Evolutionary conservation across 345 rosid species (phyloP).

Genomic region (Arabidopsis thaliana): TAIR10.1 NC_003070.9:6148001-6148500

Average conservation of each 20-base stretch:
- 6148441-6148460: not conserved
- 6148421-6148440: not conserved
- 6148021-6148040: slow-evolving; percentile 11
- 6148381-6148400: slow-evolving; percentile 1
- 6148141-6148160: slow-evolving; percentile 77
- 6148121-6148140: slow-evolving; percentile 71
- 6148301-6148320: slow-evolving; percentile 72
- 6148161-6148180: slow-evolving; percentile 76
- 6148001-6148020: slow-evolving; percentile 12
- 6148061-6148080: slow-evolving; percentile 83
- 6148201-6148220: slow-evolving; percentile 26
- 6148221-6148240: slow-evolving; percentile 24
- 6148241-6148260: slow-evolving; percentile 5
- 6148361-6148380: slow-evolving; percentile 52
- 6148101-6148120: slow-evolving; percentile 82
- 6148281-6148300: slow-evolving; percentile 12
- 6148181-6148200: slow-evolving; percentile 94
- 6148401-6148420: slow-evolving; percentile 5
- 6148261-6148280: not conserved
- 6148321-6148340: slow-evolving; percentile 91
- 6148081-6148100: slow-evolving; percentile 88
- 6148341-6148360: slow-evolving; percentile 81
- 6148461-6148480: not conserved
- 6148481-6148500: slow-evolving; percentile 59
- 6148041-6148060: slow-evolving; percentile 88